Conservation (phyloP, 257 asterid genomes). For the Nicotiana noctiflora region DNA sequence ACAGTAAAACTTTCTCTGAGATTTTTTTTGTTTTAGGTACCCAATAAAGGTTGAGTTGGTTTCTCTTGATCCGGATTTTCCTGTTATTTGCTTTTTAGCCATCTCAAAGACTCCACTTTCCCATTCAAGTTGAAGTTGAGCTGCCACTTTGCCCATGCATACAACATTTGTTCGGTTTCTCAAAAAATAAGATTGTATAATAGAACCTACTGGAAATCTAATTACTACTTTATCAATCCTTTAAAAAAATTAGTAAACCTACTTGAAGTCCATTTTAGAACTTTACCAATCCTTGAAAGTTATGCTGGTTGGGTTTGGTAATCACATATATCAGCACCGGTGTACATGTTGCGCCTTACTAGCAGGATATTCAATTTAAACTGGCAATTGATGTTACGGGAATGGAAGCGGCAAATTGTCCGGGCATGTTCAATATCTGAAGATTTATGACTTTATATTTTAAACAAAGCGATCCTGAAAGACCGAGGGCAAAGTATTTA, state of each 20-base stretch:
- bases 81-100: neutral
- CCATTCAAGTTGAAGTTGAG: neutral
- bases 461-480: too few relatives aligned
- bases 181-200: neutral
- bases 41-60: neutral
- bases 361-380: too few relatives aligned
- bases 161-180: neutral
- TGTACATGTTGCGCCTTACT: too few relatives aligned
- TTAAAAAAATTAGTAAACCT: neutral
- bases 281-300: neutral
- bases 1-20: neutral
- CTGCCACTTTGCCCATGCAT: neutral
- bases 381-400: too few relatives aligned
- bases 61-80: neutral
- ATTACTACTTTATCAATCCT: neutral
- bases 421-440: too few relatives aligned
- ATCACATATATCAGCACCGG: too few relatives aligned
- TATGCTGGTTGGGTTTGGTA: too few relatives aligned
- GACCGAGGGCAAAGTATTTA: too few relatives aligned
- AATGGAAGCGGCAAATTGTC: too few relatives aligned
- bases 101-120: neutral
- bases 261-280: neutral
- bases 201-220: neutral
- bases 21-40: neutral
- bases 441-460: too few relatives aligned